phyloP scores from a whole-genome alignment of 2,329 filamentous ascomycete genomes.

The Akanthomyces uredinophilus region DNA sequence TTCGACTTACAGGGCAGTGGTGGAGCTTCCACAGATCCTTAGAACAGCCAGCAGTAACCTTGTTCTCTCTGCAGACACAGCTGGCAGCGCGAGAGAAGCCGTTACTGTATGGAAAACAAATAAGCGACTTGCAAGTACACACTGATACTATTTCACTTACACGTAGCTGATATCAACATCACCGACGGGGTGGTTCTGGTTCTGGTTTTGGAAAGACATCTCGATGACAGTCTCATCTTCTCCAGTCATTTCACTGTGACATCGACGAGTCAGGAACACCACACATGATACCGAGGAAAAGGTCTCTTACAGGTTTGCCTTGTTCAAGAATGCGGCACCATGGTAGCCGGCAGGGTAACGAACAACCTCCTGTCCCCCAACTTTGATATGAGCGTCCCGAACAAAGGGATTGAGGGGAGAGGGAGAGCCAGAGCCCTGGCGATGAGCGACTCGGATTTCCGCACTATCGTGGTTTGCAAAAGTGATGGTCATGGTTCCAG shows the following conservation, averaged over 20 bases:
- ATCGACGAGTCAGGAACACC: neutral
- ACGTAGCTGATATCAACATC: slow-evolving; percentile 1
- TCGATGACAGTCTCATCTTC: neutral
- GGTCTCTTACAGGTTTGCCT: neutral
- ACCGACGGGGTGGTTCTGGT: neutral
- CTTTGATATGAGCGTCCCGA: neutral
- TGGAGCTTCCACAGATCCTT: neutral
- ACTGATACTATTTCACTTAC: neutral
- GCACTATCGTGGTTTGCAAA: neutral
- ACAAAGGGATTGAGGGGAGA: neutral
- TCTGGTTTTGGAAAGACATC: neutral
- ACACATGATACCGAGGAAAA: neutral
- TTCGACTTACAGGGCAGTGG: slow-evolving; percentile 1
- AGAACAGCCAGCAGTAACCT: neutral
- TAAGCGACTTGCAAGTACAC: neutral
- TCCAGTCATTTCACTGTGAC: neutral
- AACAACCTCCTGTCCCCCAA: neutral
- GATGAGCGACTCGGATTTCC: neutral
- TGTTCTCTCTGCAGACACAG: slow-evolving; percentile 1
- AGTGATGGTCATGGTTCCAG: neutral
- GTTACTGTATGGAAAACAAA: neutral
- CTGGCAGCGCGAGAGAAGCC: neutral
- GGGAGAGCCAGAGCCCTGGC: neutral
- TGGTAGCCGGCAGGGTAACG: neutral
- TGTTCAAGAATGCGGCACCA: neutral